Base-by-base conservation (phyloP, 1,284 basidiomycete genomes). In the Volvariella surrecta region DNA sequence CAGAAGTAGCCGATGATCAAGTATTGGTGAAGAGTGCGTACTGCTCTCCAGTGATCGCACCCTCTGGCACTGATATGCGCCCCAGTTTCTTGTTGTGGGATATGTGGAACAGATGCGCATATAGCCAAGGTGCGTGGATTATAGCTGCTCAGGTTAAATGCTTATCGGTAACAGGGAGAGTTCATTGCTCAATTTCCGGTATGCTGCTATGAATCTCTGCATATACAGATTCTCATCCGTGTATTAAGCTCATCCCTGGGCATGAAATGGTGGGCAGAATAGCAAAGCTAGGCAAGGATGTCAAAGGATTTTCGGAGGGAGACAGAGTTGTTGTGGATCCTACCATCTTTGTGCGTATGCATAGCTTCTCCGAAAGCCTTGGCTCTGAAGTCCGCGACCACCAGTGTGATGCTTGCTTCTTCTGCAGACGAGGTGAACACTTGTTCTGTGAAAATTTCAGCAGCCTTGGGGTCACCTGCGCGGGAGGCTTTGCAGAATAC, bases 401-500 rank as follows among this genome's bases (percentile, higher is more conserved):
- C 2, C 43, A 87, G 82, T 92, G 89, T 58, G 80, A 79, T 9
- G 65, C 70, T 46, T 92, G 89, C 62, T 89, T 89, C 68, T 90
- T 79, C 63, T 91, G 89, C 60, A 76, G 87, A 32, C 76, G 85
- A 42, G 88, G 88, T 4, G 62, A 81, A 63, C 67, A 74, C 45
- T 60, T 86, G 53, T 58, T 86, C 56, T 93, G 89, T 62, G 84
- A 89, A 63, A 76, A 86, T 64, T 89, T 89, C 61, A 67, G 76
- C 42, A 77, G 82, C 22, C 70, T 81, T 11, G 89, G 89, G 40
- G 84, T 90, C 39, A 85, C 79, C 39, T 59, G 73, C 48, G 76
- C 81, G 46, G 89, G 89, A 46, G 89, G 88, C n/a, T 92, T 93
- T 56, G 84, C 88, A 32, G 87, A 89, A 59, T 91, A 90, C 63